phyloP scores from a whole-genome alignment of 495 filamentous ascomycete genomes.

The Talaromyces trachyspermus region DNA sequence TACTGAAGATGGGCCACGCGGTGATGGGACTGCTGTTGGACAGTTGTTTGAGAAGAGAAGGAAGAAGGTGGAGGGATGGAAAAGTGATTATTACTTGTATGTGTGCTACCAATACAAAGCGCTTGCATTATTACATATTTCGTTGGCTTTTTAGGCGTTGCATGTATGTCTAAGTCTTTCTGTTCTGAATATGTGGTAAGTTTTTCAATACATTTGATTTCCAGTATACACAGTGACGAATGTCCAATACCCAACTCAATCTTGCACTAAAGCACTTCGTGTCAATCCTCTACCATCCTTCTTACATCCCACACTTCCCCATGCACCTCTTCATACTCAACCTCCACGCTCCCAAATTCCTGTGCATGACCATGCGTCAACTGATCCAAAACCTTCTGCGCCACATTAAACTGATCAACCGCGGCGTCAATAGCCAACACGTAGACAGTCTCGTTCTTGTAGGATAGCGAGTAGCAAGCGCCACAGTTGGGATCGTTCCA shows the following conservation, averaged over 20 bases:
- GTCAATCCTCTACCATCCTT: background rate
- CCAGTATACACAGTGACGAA: background rate
- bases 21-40: constrained; percentile 52
- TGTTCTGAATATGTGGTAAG: no score
- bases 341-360: constrained; percentile 49
- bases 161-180: no score
- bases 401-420: constrained; percentile 56
- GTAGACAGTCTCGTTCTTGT: constrained; percentile 52
- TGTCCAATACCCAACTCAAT: background rate
- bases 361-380: constrained; percentile 53
- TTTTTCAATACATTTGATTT: no score
- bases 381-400: constrained; percentile 53
- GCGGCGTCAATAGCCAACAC: constrained; percentile 63
- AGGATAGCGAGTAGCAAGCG: constrained; percentile 60
- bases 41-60: constrained; percentile 67
- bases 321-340: constrained; percentile 25
- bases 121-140: no score
- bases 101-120: no score
- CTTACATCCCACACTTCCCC: constrained; percentile 9
- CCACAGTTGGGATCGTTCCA: constrained; percentile 60
- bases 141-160: no score
- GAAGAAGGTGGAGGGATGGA: constrained; percentile 59
- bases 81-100: constrained; percentile 19
- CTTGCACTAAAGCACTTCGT: background rate
- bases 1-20: constrained; percentile 50